These are phyloP conservation scores for Suhomyces canberraensis DNA, from an alignment of 805 yeast genomes.

Conservation along the genomic window DNA sequence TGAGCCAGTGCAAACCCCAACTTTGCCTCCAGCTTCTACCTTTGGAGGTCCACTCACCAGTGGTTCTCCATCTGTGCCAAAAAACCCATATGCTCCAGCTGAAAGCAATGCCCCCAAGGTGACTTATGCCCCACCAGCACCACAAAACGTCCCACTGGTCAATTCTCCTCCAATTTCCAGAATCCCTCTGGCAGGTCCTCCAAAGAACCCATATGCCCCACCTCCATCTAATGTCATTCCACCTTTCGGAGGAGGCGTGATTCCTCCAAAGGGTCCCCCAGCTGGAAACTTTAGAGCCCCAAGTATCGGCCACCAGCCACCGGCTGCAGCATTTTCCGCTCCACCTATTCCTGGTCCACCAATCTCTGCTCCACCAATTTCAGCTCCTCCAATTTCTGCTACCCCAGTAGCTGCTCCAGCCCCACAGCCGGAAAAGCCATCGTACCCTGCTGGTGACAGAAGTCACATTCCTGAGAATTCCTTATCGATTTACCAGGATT, in stretches of 20 bases:
- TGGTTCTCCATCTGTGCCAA: slow-evolving; percentile 22
- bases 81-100: slow-evolving; percentile 24
- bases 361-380: slow-evolving; percentile 12
- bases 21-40: slow-evolving; percentile 3
- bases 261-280: background rate
- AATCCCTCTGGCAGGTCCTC: slow-evolving; percentile 17
- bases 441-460: slow-evolving; percentile 63
- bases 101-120: slow-evolving; percentile 12
- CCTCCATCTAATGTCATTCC: no score
- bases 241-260: no score
- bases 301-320: slow-evolving; percentile 13
- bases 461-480: slow-evolving; percentile 60
- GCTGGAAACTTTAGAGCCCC: slow-evolving; percentile 9
- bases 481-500: slow-evolving; percentile 54
- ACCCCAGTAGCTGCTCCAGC: slow-evolving; percentile 10
- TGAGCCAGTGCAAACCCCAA: slow-evolving; percentile 6
- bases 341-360: slow-evolving; percentile 13
- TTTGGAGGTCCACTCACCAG: slow-evolving; percentile 14
- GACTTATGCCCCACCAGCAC: slow-evolving; percentile 33
- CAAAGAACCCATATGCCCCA: slow-evolving; percentile 41
- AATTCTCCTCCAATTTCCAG: slow-evolving; percentile 8
- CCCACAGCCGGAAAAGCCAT: slow-evolving; percentile 19
- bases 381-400: slow-evolving; percentile 22
- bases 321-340: slow-evolving; percentile 13
- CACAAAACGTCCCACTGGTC: slow-evolving; percentile 11